Evolutionary conservation across 495 filamentous ascomycete species (phyloP).

Genomic region (Hyaloscypha hepaticicola): DNA sequence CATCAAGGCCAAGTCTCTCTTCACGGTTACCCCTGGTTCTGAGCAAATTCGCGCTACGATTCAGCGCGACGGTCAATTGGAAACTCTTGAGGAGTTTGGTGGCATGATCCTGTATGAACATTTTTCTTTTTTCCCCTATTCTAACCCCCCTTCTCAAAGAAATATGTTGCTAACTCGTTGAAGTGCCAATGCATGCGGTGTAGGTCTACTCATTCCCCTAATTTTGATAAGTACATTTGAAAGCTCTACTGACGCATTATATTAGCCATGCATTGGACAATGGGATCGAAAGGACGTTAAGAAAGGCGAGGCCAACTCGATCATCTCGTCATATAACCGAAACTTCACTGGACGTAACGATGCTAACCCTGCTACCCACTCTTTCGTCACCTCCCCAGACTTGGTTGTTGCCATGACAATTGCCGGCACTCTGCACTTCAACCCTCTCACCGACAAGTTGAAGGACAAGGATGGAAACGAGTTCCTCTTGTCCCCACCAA

Average conservation of each 20-base stretch:
- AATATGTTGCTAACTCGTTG: no score
- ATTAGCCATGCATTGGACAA: slow-evolving; percentile 48
- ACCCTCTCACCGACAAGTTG: slow-evolving; percentile 89
- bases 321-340: slow-evolving; percentile 95
- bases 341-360: slow-evolving; percentile 99
- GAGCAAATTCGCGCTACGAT: slow-evolving; percentile 76
- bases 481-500: slow-evolving; percentile 78
- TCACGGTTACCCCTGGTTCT: slow-evolving; percentile 94
- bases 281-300: slow-evolving; percentile 95
- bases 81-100: slow-evolving; percentile 97
- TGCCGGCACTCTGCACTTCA: slow-evolving; percentile 92
- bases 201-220: no score
- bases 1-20: slow-evolving; percentile 88
- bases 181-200: slow-evolving; percentile 87
- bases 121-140: no score
- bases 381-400: slow-evolving; percentile 98
- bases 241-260: neutral
- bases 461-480: slow-evolving; percentile 98
- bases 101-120: slow-evolving; percentile 95
- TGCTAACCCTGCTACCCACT: slow-evolving; percentile 97
- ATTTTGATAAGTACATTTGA: no score
- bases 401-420: slow-evolving; percentile 89
- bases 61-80: slow-evolving; percentile 87
- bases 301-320: slow-evolving; percentile 96
- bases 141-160: no score